Evolutionary conservation across 352 stramenopile genomes (phyloP).

Genomic region (Globisporangium irregulare): DNA sequence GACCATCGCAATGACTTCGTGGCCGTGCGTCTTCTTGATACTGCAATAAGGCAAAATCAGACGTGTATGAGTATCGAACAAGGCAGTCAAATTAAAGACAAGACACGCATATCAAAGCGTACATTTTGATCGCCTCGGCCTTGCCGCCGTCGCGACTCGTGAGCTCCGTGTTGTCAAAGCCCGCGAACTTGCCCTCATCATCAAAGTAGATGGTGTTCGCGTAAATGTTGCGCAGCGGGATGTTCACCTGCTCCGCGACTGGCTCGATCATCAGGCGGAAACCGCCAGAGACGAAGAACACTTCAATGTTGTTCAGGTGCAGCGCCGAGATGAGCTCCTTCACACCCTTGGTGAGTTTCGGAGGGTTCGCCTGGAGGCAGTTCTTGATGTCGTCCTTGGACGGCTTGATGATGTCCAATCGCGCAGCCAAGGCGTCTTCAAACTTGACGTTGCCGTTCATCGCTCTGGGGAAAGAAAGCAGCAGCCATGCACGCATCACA

Average conservation of each 20-base stretch:
- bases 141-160: conserved; percentile 88
- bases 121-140: conserved; percentile 74
- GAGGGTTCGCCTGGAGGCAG: conserved; percentile 90
- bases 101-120: conserved; percentile 11
- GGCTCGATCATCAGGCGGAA: conserved; percentile 99
- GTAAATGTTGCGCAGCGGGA: conserved; percentile 93
- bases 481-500: neutral
- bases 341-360: conserved; percentile 83
- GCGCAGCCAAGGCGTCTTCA: conserved; percentile 94
- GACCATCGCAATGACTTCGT: conserved; percentile 98
- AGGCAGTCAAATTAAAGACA: neutral
- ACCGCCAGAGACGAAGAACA: conserved; percentile 98
- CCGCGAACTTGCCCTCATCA: conserved; percentile 82
- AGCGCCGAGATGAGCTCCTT: conserved; percentile 89
- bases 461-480: conserved; percentile 55
- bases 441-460: conserved; percentile 99
- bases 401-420: conserved; percentile 95
- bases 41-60: conserved; percentile 25
- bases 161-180: conserved; percentile 94
- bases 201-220: conserved; percentile 98
- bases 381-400: conserved; percentile 85
- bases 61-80: neutral
- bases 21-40: conserved; percentile 91
- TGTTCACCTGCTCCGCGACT: conserved; percentile 83
- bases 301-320: conserved; percentile 87